Percentiles rank a stretch among this genome's conserved stretches.
Evolutionary conservation across 1,284 basidiomycete species (phyloP).

Genomic region (Boletellus sp.): DNA sequence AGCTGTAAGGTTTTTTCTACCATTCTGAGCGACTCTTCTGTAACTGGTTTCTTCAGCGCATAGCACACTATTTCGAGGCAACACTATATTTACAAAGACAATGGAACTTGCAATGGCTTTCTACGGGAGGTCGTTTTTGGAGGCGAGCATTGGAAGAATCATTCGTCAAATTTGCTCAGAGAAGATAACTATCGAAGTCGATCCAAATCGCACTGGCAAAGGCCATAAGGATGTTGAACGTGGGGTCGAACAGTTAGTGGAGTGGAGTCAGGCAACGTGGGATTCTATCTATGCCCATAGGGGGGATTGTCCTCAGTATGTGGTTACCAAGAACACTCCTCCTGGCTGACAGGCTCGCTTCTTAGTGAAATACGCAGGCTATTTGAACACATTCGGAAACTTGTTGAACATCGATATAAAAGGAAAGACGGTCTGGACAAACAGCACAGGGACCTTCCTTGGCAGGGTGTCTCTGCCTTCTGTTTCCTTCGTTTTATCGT

Average conservation of each 20-base stretch:
- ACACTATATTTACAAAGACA: conserved; percentile 76
- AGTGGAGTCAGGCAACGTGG: conserved; percentile 79
- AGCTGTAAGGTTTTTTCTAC: conserved; percentile 45
- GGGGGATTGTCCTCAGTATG: conserved; percentile 71
- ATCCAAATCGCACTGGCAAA: conserved; percentile 62
- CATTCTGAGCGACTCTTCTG: conserved; percentile 1
- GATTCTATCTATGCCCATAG: conserved; percentile 71
- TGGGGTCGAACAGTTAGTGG: conserved; percentile 65
- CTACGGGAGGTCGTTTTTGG: conserved; percentile 73
- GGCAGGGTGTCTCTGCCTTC: conserved; percentile 82
- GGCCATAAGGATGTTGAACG: conserved; percentile 58
- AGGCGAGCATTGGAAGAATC: conserved; percentile 67
- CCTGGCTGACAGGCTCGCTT: conserved; percentile 11
- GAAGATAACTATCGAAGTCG: conserved; percentile 74
- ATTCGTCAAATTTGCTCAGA: conserved; percentile 68
- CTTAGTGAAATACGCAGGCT: conserved; percentile 70
- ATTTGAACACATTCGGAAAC: conserved; percentile 66
- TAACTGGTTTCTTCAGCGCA: conserved; percentile 41
- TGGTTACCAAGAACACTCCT: conserved; percentile 13
- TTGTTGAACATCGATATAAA: conserved; percentile 65
- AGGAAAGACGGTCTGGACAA: conserved; percentile 37
- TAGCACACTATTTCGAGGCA: conserved; percentile 74
- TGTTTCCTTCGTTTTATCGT: conserved; percentile 83
- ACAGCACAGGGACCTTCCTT: conserved; percentile 55
- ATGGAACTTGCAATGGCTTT: conserved; percentile 75